Base-by-base conservation (phyloP, 768 basidiomycete genomes). In the Cystobasidium ongulense region DNA sequence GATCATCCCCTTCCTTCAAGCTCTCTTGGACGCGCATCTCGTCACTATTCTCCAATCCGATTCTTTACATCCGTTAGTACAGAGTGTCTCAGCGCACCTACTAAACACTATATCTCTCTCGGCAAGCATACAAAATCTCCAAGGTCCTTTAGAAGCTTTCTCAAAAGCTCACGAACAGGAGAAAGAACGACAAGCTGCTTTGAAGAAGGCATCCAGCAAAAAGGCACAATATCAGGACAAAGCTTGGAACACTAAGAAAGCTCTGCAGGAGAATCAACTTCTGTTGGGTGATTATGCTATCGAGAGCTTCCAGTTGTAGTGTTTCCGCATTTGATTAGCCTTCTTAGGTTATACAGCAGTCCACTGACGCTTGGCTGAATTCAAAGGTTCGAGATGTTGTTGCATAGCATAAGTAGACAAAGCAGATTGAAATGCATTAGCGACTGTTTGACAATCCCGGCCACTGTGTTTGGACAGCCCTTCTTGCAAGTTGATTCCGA, bases 11-110 rank as follows among this genome's bases (percentile, higher is more conserved):
- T 71, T 71, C 35, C 2, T 31, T 10, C 68, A 57, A 27, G 38
- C 66, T 11, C 21, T 71, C 1, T 35, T 71, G 21, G 68, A 71
- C 38, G 68, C 68, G 11, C 68, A 71, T 25, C 54, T 71, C 8
- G 54, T 71, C 10, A 36, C 33, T 7, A 54, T 71, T 21, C 52
- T 71, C 5, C 68, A 71, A 25, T 27, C 33, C 25, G 23, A 46
- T 7, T 33, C 52, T 11, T 53, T 71, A 11, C 68, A 71, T 25
- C 53, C 53, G 13, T 53, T 57, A 17, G 41, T 71, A 1, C 52
- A 31, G n/a, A 23, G 31, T 33, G 29, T 71, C 4, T 57, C 53
- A 27, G 53, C 25, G 18, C 54, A 54, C 31, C 68, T 71, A 2
- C 10, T 35, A 8, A 21, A 33, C 29, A 17, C 27, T 1, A 52